Evolutionary conservation across 2,329 filamentous ascomycete species (phyloP).

Genomic region (Didymella pomorum): DNA sequence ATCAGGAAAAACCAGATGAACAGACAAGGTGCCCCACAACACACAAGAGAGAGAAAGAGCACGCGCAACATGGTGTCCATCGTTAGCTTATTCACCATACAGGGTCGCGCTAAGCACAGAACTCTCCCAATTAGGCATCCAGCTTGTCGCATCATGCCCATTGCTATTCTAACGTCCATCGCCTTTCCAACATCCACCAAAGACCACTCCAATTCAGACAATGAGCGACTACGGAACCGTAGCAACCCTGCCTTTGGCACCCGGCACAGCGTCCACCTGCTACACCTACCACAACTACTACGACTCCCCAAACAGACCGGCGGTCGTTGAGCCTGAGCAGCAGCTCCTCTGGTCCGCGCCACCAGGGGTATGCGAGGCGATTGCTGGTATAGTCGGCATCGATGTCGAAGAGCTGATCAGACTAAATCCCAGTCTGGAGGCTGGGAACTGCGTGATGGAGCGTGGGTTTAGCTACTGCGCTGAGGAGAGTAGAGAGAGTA

Average conservation of each 20-base stretch:
- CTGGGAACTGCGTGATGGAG: neutral
- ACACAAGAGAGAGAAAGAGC: neutral
- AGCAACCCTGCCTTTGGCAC: neutral
- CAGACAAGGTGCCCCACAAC: too few relatives aligned
- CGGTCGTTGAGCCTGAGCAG: neutral
- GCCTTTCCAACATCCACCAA: neutral
- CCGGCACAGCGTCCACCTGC: neutral
- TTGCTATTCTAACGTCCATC: too few relatives aligned
- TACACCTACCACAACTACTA: constrained; percentile 5
- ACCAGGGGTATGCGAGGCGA: neutral
- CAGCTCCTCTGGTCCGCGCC: neutral
- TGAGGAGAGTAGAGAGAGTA: neutral
- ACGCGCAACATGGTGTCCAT: neutral
- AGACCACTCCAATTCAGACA: neutral
- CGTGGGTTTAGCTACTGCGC: constrained; percentile 4
- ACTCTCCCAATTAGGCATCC: neutral
- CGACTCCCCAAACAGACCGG: neutral
- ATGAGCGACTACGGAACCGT: neutral
- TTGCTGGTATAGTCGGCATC: neutral
- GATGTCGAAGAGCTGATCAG: neutral
- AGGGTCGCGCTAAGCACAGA: neutral
- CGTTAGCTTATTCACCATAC: neutral
- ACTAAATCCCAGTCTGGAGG: constrained; percentile 8
- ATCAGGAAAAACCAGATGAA: too few relatives aligned
- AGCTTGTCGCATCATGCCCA: too few relatives aligned